phyloP scores from a whole-genome alignment of 441 rosid species.

The Erodium texanum region DNA sequence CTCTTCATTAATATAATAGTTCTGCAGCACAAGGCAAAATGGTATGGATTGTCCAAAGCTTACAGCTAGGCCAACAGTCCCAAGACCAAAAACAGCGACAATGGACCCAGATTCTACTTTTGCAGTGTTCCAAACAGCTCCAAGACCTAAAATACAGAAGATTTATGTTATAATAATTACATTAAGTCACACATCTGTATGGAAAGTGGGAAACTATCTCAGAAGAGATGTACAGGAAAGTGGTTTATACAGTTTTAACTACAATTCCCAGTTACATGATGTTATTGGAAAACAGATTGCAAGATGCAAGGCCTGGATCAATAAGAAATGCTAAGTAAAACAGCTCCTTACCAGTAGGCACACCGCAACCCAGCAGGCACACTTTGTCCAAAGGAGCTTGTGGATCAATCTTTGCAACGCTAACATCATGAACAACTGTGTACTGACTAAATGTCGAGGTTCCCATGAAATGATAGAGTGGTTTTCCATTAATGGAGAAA shows the following conservation, averaged over 20 bases:
- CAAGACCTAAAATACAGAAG: constrained; percentile 46
- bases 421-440: constrained; percentile 70
- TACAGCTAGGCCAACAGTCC: constrained; percentile 93
- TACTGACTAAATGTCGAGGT: constrained; percentile 75
- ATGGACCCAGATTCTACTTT: constrained; percentile 86
- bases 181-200: too few relatives aligned
- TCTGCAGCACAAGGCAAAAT: neutral
- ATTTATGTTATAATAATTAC: neutral
- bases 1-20: neutral
- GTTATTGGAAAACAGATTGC: too few relatives aligned
- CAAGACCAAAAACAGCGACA: constrained; percentile 92
- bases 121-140: constrained; percentile 98
- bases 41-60: constrained; percentile 19
- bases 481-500: constrained; percentile 77
- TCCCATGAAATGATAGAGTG: constrained; percentile 93
- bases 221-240: too few relatives aligned
- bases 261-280: too few relatives aligned
- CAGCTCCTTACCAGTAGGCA: constrained; percentile 82
- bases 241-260: too few relatives aligned
- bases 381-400: constrained; percentile 90
- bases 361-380: constrained; percentile 97
- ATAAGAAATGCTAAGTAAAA: too few relatives aligned
- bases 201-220: too few relatives aligned
- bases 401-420: constrained; percentile 90
- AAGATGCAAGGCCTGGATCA: too few relatives aligned